These are phyloP conservation scores for Stachybotrys chartarum DNA, from an alignment of 2,329 filamentous ascomycete genomes.

Conservation along the genomic window DNA sequence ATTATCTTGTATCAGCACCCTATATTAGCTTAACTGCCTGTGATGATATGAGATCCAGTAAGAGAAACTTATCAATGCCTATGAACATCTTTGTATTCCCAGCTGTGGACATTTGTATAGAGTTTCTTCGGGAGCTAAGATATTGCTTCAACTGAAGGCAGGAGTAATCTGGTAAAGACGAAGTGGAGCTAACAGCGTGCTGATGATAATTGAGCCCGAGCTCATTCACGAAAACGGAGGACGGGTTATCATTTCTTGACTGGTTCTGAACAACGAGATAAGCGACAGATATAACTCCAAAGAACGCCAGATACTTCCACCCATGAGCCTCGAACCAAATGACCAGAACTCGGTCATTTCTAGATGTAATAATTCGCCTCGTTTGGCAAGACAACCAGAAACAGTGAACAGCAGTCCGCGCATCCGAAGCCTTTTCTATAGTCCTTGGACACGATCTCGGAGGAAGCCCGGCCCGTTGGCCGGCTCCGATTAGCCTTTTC, in stretches of 20 bases:
- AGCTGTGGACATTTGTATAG: constrained; percentile 5
- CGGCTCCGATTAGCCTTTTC: too few species aligned
- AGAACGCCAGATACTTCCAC: neutral
- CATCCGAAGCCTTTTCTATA: too few species aligned
- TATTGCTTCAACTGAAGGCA: neutral
- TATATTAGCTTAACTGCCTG: constrained; percentile 1
- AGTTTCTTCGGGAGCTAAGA: constrained; percentile 2
- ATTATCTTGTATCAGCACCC: too few species aligned
- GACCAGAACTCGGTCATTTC: too few species aligned
- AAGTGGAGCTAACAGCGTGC: constrained; percentile 2
- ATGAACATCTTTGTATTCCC: constrained; percentile 5
- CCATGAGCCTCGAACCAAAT: too few species aligned
- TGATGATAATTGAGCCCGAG: constrained; percentile 4
- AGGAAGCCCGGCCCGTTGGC: too few species aligned
- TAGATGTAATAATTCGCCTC: too few species aligned
- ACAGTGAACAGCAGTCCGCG: too few species aligned
- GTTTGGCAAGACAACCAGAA: too few species aligned
- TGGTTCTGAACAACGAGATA: constrained; percentile 1
- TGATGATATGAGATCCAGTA: constrained; percentile 3
- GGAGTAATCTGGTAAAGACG: neutral
- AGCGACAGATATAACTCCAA: constrained; percentile 6
- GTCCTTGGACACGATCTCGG: too few species aligned
- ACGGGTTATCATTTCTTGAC: constrained; percentile 5
- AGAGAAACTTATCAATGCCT: neutral
- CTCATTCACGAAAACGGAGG: constrained; percentile 4